These are phyloP conservation scores for Mrakia blollopis DNA, from an alignment of 768 basidiomycete species.

Conservation along the genomic window DNA sequence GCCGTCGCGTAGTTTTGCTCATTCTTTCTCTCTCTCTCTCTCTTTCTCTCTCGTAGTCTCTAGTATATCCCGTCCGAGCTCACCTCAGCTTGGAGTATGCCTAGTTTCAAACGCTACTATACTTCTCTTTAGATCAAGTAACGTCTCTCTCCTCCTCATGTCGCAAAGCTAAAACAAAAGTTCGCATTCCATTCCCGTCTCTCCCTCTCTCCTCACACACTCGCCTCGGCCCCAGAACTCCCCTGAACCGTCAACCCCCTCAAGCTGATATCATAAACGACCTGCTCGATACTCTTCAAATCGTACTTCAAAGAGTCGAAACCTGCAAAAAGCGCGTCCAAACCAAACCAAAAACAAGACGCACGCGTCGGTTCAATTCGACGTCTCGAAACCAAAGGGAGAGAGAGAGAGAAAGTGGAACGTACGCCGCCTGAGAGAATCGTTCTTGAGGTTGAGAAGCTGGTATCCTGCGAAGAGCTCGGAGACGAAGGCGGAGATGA, in stretches of 20 bases:
- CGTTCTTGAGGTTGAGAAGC: conserved; percentile 48
- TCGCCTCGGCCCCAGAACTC: not conserved
- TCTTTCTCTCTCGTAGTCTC: no score
- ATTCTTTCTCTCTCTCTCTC: no score
- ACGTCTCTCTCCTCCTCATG: no score
- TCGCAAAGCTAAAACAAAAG: no score
- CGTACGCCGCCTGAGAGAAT: conserved; percentile 43
- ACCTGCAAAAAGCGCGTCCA: no score
- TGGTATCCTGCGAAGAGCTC: conserved; percentile 47
- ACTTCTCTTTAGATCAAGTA: no score
- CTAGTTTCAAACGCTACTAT: no score
- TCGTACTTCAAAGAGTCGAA: conserved; percentile 50
- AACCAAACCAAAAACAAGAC: not conserved
- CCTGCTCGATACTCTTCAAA: conserved; percentile 47
- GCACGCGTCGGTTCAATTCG: not conserved
- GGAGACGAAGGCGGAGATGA: conserved; percentile 47
- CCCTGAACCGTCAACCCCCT: conserved; percentile 14
- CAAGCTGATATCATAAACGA: conserved; percentile 28
- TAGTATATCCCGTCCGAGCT: no score
- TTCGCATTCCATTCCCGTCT: no score
- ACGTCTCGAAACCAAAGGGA: no score
- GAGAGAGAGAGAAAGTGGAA: not conserved
- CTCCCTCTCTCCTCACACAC: not conserved
- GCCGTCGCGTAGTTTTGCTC: no score
- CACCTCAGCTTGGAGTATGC: no score